A percentile compares a stretch with the other conserved stretches of the same genome.
These are phyloP conservation scores for Nitzschia palea DNA, from an alignment of 108 stramenopile species.

Conservation along the genomic window DNA sequence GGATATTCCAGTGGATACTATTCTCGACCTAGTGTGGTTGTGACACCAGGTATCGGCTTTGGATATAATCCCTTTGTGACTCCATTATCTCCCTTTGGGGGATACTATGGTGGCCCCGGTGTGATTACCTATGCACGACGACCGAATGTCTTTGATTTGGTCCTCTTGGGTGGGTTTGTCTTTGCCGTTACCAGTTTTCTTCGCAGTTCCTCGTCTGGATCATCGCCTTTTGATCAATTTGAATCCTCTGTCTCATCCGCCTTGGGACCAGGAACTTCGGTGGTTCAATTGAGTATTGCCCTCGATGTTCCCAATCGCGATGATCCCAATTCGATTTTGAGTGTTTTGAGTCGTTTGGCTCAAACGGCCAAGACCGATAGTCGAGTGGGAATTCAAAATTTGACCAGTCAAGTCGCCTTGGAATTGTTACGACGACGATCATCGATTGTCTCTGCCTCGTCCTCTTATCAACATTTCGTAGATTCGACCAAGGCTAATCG, in stretches of 20 bases:
- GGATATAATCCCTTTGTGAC: conserved; percentile 17
- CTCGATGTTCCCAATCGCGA: conserved; percentile 74
- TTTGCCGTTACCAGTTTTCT: conserved; percentile 35
- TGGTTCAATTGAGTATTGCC: conserved; percentile 71
- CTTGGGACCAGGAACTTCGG: conserved; percentile 68
- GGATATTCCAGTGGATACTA: conserved; percentile 40
- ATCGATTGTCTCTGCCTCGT: conserved; percentile 66
- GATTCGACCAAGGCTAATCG: conserved; percentile 52
- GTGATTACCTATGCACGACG: conserved; percentile 56
- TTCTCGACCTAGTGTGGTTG: conserved; percentile 46
- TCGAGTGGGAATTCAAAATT: conserved; percentile 70
- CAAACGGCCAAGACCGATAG: conserved; percentile 66
- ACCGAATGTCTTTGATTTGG: conserved; percentile 49
- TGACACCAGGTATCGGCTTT: conserved; percentile 49
- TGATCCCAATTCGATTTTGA: conserved; percentile 64
- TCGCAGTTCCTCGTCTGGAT: not conserved
- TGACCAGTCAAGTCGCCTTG: conserved; percentile 79
- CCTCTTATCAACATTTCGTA: conserved; percentile 48
- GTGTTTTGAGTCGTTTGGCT: conserved; percentile 51
- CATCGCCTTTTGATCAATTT: not conserved
- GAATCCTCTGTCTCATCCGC: conserved; percentile 2
- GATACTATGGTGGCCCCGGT: conserved; percentile 40
- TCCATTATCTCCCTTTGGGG: conserved; percentile 48
- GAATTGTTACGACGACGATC: conserved; percentile 73
- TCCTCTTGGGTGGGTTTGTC: conserved; percentile 61